Percentiles rank a stretch among this genome's conserved stretches.
phyloP scores from a whole-genome alignment of 371 early-diverging fungal genomes.

The Mucor plumbeus region DNA sequence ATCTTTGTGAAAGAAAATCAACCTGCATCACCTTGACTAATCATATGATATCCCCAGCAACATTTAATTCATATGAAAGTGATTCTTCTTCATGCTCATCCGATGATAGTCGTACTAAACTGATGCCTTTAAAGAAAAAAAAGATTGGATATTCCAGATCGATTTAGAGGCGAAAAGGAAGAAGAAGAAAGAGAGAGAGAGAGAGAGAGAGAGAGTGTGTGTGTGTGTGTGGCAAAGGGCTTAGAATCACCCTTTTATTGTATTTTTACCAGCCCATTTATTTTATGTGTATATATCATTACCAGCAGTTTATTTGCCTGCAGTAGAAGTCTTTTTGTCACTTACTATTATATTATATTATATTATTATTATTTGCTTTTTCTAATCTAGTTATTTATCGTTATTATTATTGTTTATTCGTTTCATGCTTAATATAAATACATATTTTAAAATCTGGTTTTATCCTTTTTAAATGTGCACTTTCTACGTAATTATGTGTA shows the following conservation, averaged over 20 bases:
- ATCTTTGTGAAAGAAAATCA: conserved; percentile 29
- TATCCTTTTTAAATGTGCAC: no score
- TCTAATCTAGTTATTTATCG: not conserved
- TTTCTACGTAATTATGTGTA: not conserved
- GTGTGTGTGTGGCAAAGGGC: not conserved
- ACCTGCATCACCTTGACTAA: conserved; percentile 32
- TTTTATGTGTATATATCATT: not conserved
- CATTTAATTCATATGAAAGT: conserved; percentile 12
- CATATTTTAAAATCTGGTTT: not conserved
- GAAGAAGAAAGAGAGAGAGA: no score
- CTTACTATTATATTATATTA: not conserved
- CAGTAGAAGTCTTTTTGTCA: not conserved
- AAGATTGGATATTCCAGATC: conserved; percentile 2
- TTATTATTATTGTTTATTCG: conserved; percentile 6
- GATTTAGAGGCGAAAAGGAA: not conserved
- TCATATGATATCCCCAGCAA: conserved; percentile 21
- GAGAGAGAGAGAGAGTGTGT: no score
- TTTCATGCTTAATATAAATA: not conserved
- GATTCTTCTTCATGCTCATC: not conserved
- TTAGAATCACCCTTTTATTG: not conserved
- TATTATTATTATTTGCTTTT: not conserved
- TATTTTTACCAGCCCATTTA: conserved; percentile 1
- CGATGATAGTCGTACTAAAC: not conserved
- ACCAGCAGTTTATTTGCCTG: not conserved
- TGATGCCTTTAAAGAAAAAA: not conserved